Evolutionary conservation across 1,139 yeast species (phyloP).

Genomic region (Hansenula lynferdii): DNA sequence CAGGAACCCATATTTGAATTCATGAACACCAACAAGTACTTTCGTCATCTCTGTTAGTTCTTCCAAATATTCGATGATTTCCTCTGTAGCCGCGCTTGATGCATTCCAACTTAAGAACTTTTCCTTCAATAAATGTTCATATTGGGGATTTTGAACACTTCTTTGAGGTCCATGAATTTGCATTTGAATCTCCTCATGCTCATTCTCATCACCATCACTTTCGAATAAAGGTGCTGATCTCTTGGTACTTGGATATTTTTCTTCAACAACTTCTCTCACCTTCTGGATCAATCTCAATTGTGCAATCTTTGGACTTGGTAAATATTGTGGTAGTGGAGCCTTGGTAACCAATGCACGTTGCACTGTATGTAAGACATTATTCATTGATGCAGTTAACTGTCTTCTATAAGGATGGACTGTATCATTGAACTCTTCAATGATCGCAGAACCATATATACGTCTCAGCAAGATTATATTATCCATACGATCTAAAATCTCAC

Average conservation of each 20-base stretch:
- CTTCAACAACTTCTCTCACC: constrained; percentile 31
- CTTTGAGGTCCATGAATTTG: constrained; percentile 9
- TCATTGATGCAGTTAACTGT: constrained; percentile 37
- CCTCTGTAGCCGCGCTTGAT: constrained; percentile 42
- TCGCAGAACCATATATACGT: constrained; percentile 39
- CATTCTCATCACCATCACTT: constrained; percentile 16
- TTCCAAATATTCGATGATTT: constrained; percentile 43
- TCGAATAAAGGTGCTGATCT: constrained; percentile 4
- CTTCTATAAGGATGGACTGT: constrained; percentile 39
- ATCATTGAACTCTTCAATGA: constrained; percentile 37
- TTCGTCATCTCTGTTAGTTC: constrained; percentile 37
- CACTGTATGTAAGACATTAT: constrained; percentile 33
- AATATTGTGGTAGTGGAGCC: constrained; percentile 42
- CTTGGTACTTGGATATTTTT: constrained; percentile 15
- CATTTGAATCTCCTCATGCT: constrained; percentile 13
- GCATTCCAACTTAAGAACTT: constrained; percentile 48
- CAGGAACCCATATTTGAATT: constrained; percentile 44
- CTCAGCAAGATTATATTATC: constrained; percentile 41
- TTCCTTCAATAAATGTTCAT: constrained; percentile 28
- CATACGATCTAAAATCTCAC: constrained; percentile 43
- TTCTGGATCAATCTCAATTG: constrained; percentile 39
- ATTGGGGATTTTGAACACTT: constrained; percentile 10
- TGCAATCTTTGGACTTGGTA: constrained; percentile 44
- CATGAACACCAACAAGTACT: constrained; percentile 40
- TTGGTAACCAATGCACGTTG: constrained; percentile 38